Evolutionary conservation across 1,284 basidiomycete species (phyloP).

Genomic region (Cystobasidium pallidum): DNA sequence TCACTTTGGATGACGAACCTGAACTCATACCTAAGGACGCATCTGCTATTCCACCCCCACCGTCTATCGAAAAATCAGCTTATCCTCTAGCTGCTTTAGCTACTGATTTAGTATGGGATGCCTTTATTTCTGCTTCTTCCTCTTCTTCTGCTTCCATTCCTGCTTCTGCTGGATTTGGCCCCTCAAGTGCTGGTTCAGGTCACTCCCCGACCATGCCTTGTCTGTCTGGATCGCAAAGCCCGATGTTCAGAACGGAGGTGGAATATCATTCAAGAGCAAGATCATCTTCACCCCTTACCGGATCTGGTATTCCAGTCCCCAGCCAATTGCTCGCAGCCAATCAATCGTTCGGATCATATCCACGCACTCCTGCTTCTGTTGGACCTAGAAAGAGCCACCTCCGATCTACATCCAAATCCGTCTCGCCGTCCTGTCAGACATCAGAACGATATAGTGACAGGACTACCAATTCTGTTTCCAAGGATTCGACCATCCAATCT

Average conservation of each 20-base stretch:
- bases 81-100: constrained; percentile 52
- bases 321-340: constrained; percentile 9
- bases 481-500: constrained; percentile 1
- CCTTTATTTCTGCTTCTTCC: constrained; percentile 46
- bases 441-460: neutral
- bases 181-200: neutral
- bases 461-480: neutral
- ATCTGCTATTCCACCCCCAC: constrained; percentile 52
- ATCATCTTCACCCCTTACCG: constrained; percentile 14
- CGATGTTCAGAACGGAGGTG: neutral
- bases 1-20: constrained; percentile 44
- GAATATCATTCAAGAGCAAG: neutral
- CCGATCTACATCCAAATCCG: neutral
- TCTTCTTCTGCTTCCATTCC: constrained; percentile 21
- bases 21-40: constrained; percentile 51
- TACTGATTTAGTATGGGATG: constrained; percentile 53
- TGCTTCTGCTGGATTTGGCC: neutral
- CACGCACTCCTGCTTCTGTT: constrained; percentile 7
- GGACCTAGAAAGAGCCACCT: neutral
- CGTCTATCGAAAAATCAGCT: constrained; percentile 51
- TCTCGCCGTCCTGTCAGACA: neutral
- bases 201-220: neutral
- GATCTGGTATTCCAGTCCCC: neutral
- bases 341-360: neutral
- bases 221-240: neutral